phyloP scores from a whole-genome alignment of 2,329 filamentous ascomycete genomes.

The Colletotrichum tropicicola region DNA sequence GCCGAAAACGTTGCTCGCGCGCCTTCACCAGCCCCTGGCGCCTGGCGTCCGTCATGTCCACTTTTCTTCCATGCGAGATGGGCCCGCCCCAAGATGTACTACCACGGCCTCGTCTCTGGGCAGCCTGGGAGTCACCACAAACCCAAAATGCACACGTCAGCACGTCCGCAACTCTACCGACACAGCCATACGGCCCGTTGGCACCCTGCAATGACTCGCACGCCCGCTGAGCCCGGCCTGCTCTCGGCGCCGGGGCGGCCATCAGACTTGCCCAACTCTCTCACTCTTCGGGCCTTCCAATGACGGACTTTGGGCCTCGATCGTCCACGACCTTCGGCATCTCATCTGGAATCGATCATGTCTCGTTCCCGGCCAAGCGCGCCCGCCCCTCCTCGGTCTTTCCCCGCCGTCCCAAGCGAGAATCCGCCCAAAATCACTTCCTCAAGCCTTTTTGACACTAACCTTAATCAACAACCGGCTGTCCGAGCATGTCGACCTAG shows the following conservation, averaged over 20 bases:
- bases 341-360: constrained; percentile 23
- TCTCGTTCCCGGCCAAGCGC: constrained; percentile 11
- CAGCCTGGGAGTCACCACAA: not conserved
- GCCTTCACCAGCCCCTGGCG: not conserved
- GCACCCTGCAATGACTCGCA: constrained; percentile 17
- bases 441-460: constrained; percentile 17
- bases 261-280: constrained; percentile 4
- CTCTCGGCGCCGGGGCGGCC: not conserved
- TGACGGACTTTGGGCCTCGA: not conserved
- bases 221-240: not conserved
- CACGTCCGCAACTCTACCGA: constrained; percentile 8
- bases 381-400: not conserved
- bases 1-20: constrained; percentile 7
- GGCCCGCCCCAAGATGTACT: not conserved
- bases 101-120: not conserved
- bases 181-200: not conserved
- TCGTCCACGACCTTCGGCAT: constrained; percentile 15
- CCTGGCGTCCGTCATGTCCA: constrained; percentile 10
- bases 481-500: not conserved
- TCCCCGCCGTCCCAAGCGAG: constrained; percentile 7
- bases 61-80: not conserved
- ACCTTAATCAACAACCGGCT: constrained; percentile 1
- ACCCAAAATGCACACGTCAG: constrained; percentile 5
- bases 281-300: not conserved
- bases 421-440: constrained; percentile 1